Conservation (phyloP, 768 basidiomycete genomes). For the Mycena latifolia region DNA sequence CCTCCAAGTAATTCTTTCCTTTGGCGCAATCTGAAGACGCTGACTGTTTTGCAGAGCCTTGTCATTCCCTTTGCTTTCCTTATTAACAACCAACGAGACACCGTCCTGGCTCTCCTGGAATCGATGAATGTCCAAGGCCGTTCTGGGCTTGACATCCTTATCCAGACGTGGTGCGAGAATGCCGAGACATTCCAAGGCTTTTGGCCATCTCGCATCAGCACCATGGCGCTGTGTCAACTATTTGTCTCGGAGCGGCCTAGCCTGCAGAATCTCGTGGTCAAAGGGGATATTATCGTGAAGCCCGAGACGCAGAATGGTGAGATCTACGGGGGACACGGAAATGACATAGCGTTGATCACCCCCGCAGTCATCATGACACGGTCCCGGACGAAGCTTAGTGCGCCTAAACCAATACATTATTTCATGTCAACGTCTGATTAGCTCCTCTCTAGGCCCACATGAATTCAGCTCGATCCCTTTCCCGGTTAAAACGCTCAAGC, state of each 20-base stretch:
- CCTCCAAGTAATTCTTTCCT: constrained; percentile 71
- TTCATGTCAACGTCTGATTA: constrained; percentile 36
- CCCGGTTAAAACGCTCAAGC: constrained; percentile 92
- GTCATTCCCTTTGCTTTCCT: constrained; percentile 95
- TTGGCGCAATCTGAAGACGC: constrained; percentile 7
- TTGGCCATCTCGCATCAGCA: constrained; percentile 92
- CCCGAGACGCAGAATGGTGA: constrained; percentile 85
- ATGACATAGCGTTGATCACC: constrained; percentile 17
- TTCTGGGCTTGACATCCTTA: constrained; percentile 85
- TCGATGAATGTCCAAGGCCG: constrained; percentile 69
- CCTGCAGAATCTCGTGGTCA: constrained; percentile 79
- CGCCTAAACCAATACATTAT: constrained; percentile 44
- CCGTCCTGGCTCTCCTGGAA: constrained; percentile 83
- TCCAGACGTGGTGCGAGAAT: constrained; percentile 95
- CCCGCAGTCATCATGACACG: constrained; percentile 94
- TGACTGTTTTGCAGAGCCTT: constrained; percentile 69
- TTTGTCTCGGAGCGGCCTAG: constrained; percentile 75
- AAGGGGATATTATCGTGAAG: constrained; percentile 92
- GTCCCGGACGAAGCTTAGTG: constrained; percentile 89
- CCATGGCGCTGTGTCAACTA: constrained; percentile 82
- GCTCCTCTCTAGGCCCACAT: constrained; percentile 72
- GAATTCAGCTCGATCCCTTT: constrained; percentile 90
- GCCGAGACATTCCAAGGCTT: constrained; percentile 95
- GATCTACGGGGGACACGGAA: constrained; percentile 39
- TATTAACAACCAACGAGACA: constrained; percentile 87